A percentile compares a stretch with the other conserved stretches of the same genome.
Evolutionary conservation across 306 rosid genomes (phyloP).

Genomic region (Fragaria ananassa): DNA sequence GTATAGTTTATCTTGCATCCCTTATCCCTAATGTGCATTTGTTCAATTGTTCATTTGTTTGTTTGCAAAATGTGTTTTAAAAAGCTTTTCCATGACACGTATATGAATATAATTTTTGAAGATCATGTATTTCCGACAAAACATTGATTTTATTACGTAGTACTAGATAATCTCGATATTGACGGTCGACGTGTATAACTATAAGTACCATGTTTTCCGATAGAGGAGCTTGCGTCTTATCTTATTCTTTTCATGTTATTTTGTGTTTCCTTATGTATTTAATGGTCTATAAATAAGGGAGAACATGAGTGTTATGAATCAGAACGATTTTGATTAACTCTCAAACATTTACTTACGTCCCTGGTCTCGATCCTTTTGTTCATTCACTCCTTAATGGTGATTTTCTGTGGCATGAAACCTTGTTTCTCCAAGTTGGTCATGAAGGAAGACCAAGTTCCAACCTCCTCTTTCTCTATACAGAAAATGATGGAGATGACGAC

Average conservation of each 20-base stretch:
- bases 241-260: background rate
- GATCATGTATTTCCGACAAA: background rate
- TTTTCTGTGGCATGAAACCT: conserved; percentile 8
- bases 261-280: background rate
- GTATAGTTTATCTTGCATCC: background rate
- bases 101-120: background rate
- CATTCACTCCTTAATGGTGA: conserved; percentile 8
- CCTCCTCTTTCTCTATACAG: background rate
- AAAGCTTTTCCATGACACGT: background rate
- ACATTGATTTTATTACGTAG: background rate
- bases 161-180: background rate
- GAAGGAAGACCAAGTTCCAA: conserved; percentile 14
- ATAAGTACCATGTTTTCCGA: background rate
- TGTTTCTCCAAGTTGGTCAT: background rate
- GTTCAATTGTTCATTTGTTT: background rate
- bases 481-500: conserved; percentile 20
- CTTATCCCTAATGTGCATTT: background rate
- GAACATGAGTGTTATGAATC: conserved; percentile 1
- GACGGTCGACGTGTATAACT: background rate
- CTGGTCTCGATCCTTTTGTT: background rate
- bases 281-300: conserved; percentile 1
- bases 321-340: background rate
- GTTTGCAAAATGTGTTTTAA: background rate
- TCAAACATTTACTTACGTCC: background rate
- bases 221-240: background rate